Evolutionary conservation across 31 red algal species (phyloP), one percentile per base, ranked within the genome.

Genomic region (Odonthalia washingtoniensis): DNA sequence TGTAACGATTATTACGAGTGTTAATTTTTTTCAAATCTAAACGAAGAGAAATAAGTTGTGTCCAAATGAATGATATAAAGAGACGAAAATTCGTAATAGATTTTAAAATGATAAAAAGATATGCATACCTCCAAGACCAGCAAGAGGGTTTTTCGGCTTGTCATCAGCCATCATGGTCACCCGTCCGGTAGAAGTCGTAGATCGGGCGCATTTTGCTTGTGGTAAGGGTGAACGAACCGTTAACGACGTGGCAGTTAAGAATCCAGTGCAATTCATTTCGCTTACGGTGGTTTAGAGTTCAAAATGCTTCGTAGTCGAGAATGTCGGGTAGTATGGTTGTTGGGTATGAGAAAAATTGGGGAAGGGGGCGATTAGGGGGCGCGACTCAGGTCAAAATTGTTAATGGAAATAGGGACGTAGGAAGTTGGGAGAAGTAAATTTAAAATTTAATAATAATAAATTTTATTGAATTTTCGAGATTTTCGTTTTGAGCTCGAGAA

Each of bases 121-220:
- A n/a, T n/a, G 49, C 76, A 62, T 88, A 74, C 85, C 86, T 46
- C 95, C 94, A 46, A 95, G 83, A 21, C 85, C 94, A 35, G 75
- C 72, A 26, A 96, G 82, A 33, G 89, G 94, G 87, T 92, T 92
- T 67, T 92, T 92, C 31, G 87, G 82, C 75, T 96, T 89, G 28
- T 88, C 92, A 21, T 74, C 86, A 16, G 72, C 86, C 92, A 89
- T 94, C 77, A 90, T 80, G 39, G 26, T 46, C 32, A 88, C 65
- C 33, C 40, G 76, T n/a, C 32, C 34, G 18, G 35, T 26, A 5
- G 34, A 12, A 35, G 67, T 33, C 3, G 41, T 0, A 18, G 83
- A 43, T 18, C 42, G 37, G 53, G 76, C 57, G 57, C 9, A 24
- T 57, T 9, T 65, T 24, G 84, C 75, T 40, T 28, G 53, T 5